Conservation (phyloP, 164 flowering plant genomes). For the Nymphaea colorata region DNA sequence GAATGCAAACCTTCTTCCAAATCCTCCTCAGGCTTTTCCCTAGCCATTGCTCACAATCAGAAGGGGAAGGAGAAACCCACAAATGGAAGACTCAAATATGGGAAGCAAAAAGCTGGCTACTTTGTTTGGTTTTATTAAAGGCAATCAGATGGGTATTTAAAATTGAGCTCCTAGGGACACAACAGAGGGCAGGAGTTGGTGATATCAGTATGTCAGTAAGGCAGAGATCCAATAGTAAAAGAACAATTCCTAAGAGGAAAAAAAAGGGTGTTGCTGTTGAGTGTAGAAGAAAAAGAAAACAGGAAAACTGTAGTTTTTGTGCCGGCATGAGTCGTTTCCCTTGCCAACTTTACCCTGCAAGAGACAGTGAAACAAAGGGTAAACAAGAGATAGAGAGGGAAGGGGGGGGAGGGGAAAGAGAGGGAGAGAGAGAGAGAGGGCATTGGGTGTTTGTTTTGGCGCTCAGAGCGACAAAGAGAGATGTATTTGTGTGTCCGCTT, state of each 20-base stretch:
- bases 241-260: not conserved
- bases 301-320: no score
- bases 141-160: not conserved
- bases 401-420: no score
- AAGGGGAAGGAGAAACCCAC: not conserved
- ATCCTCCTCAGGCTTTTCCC: not conserved
- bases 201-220: not conserved
- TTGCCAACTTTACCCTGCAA: no score
- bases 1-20: not conserved
- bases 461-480: no score
- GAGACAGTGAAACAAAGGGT: no score
- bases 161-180: not conserved
- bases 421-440: no score
- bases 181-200: not conserved
- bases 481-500: no score
- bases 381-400: no score
- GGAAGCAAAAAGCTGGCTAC: not conserved
- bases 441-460: no score
- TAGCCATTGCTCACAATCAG: not conserved
- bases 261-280: not conserved
- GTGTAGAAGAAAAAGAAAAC: not conserved
- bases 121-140: not conserved
- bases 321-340: no score
- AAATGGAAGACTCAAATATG: not conserved
- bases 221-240: not conserved